phyloP scores from a whole-genome alignment of 2,329 filamentous ascomycete species.

The Berkeleyomyces basicola region DNA sequence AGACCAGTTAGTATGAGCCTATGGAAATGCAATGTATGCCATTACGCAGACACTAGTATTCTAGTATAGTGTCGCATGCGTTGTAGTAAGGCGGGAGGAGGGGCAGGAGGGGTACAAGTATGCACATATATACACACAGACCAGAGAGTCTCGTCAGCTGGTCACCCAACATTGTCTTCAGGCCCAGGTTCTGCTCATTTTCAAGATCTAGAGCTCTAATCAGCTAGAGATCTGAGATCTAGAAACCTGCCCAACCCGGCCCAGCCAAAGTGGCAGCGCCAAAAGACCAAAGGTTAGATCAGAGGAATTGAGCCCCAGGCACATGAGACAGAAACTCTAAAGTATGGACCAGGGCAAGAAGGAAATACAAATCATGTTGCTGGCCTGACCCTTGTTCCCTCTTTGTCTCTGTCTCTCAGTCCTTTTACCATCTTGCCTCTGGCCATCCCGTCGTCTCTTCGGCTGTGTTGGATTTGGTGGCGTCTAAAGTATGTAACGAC shows the following conservation, averaged over 20 bases:
- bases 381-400: not conserved
- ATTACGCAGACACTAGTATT: too few species aligned
- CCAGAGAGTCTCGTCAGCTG: not conserved
- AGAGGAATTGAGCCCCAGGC: constrained; percentile 1
- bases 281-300: not conserved
- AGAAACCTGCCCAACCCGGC: not conserved
- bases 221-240: not conserved
- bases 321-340: constrained; percentile 2
- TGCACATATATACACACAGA: not conserved
- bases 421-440: not conserved
- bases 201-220: not conserved
- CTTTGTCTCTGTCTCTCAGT: not conserved
- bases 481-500: not conserved
- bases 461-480: not conserved
- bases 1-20: not conserved
- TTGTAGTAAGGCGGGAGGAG: too few species aligned
- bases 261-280: not conserved
- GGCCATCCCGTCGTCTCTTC: not conserved
- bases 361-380: not conserved
- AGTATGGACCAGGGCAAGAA: constrained; percentile 1
- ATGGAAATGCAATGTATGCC: not conserved
- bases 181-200: not conserved
- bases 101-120: not conserved
- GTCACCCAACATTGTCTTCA: not conserved
- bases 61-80: too few species aligned